phyloP scores from a whole-genome alignment of 2,329 filamentous ascomycete genomes.

The Alternaria novae-zelandiae region DNA sequence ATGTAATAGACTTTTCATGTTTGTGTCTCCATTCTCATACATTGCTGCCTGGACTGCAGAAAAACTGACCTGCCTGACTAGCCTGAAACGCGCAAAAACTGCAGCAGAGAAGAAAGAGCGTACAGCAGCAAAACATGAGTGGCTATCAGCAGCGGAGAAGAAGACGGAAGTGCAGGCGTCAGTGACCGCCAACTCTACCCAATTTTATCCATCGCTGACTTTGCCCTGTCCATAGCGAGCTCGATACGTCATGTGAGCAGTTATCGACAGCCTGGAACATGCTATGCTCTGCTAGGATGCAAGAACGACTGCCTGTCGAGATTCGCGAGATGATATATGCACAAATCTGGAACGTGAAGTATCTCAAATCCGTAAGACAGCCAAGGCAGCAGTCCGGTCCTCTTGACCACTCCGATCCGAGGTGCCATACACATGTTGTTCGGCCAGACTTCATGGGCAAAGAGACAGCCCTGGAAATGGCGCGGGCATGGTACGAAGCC shows the following conservation, averaged over 20 bases:
- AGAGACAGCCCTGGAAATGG: neutral
- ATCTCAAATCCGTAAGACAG: neutral
- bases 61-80: neutral
- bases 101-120: neutral
- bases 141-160: neutral
- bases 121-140: neutral
- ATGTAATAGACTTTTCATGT: neutral
- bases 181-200: neutral
- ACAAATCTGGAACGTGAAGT: neutral
- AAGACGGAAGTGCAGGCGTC: neutral
- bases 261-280: neutral
- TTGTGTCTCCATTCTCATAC: neutral
- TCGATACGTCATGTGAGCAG: neutral
- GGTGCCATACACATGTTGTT: neutral
- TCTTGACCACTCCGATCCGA: neutral
- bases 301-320: neutral
- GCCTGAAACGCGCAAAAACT: neutral
- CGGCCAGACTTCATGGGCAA: neutral
- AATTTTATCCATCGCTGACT: neutral
- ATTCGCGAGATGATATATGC: neutral
- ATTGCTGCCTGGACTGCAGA: neutral
- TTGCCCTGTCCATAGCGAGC: neutral
- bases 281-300: neutral
- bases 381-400: neutral
- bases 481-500: neutral